phyloP scores from a whole-genome alignment of 202 grass and related monocot genomes.

The Hordeum pubiflorum region DNA sequence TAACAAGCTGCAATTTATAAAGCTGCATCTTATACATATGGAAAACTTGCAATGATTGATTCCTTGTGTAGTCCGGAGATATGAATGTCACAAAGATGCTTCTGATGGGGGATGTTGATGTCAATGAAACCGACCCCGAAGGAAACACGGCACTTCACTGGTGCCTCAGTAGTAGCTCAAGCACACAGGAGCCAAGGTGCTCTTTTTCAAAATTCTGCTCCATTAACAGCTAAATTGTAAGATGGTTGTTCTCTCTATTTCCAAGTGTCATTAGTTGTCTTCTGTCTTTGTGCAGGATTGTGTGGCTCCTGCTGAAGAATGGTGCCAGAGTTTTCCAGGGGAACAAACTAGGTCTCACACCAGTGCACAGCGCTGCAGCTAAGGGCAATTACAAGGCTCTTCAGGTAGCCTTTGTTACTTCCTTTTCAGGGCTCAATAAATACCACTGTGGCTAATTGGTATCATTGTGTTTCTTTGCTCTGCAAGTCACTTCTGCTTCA shows the following conservation, averaged over 20 bases:
- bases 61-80: constrained; percentile 38
- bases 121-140: constrained; percentile 45
- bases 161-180: constrained; percentile 47
- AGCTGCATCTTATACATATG: not conserved
- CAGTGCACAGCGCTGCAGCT: constrained; percentile 42
- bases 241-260: not conserved
- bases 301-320: constrained; percentile 55
- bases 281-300: constrained; percentile 34
- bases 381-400: constrained; percentile 61
- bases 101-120: constrained; percentile 43
- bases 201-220: not conserved
- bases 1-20: not conserved
- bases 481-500: constrained; percentile 46
- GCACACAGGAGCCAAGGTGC: constrained; percentile 49
- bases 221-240: not conserved
- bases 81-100: constrained; percentile 51
- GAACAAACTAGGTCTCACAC: constrained; percentile 56
- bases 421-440: not conserved
- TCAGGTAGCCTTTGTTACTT: constrained; percentile 38
- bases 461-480: constrained; percentile 23
- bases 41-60: not conserved
- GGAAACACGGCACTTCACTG: constrained; percentile 62
- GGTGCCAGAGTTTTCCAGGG: constrained; percentile 51
- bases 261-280: not conserved
- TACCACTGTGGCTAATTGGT: constrained; percentile 13